Conservation (phyloP, 306 rosid genomes). For the Clitoria ternatea region DNA sequence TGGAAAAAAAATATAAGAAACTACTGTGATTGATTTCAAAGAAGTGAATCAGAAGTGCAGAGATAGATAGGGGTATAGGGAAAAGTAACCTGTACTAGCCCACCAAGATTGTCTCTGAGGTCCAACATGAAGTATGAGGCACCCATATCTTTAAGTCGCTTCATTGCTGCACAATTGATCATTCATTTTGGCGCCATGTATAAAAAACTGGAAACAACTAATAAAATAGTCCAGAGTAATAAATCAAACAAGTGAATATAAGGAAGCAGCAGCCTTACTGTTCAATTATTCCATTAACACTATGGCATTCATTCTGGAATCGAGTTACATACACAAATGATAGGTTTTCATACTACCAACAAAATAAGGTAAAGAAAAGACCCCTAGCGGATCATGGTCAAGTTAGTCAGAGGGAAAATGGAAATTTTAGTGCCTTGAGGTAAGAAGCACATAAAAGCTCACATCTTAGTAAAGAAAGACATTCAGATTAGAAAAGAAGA, state of each 20-base stretch:
- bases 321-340: neutral
- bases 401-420: neutral
- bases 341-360: neutral
- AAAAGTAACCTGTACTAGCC: conserved; percentile 82
- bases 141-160: conserved; percentile 84
- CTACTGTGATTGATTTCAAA: neutral
- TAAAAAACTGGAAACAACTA: neutral
- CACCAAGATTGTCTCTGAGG: conserved; percentile 98
- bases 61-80: neutral
- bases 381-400: neutral
- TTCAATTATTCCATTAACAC: neutral
- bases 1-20: neutral
- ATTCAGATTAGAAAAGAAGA: neutral
- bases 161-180: conserved; percentile 71
- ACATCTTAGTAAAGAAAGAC: neutral
- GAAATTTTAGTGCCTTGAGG: neutral
- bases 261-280: neutral
- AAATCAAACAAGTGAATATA: neutral
- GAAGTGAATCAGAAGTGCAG: neutral
- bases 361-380: neutral
- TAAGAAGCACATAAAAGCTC: neutral
- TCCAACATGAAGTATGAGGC: conserved; percentile 85
- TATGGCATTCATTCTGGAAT: neutral
- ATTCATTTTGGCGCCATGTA: neutral
- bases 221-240: neutral